Evolutionary conservation across 805 yeast genomes (phyloP).

Genomic region (Gaillardinia entomophila): DNA sequence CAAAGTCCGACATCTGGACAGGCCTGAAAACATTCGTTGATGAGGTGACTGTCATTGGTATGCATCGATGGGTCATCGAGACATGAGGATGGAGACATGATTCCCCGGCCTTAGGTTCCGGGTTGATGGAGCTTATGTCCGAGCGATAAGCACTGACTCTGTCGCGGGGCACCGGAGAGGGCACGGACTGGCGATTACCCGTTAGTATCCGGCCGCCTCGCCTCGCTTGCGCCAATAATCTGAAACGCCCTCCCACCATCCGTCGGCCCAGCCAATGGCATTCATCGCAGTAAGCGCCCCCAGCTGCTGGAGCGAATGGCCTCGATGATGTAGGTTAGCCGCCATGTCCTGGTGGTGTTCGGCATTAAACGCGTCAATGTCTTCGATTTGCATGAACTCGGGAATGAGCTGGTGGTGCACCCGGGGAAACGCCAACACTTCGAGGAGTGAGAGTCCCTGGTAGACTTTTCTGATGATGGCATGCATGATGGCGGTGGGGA

Average conservation of each 20-base stretch:
- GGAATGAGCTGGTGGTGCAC: slow-evolving; percentile 89
- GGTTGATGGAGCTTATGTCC: no score
- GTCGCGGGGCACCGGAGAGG: no score
- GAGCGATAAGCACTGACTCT: no score
- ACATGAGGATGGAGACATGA: no score
- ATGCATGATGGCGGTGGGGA: slow-evolving; percentile 76
- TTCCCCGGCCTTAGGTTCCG: no score
- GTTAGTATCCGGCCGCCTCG: slow-evolving; percentile 58
- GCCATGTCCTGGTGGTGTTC: slow-evolving; percentile 7
- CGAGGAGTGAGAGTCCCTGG: slow-evolving; percentile 52
- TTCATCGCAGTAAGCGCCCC: slow-evolving; percentile 40
- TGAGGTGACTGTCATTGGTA: no score
- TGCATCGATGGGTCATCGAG: no score
- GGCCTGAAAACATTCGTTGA: no score
- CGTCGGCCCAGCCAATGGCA: slow-evolving; percentile 41
- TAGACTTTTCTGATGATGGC: slow-evolving; percentile 65
- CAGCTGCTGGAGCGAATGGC: slow-evolving; percentile 26
- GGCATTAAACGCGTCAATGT: slow-evolving; percentile 44
- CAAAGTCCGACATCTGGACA: no score
- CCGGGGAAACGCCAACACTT: slow-evolving; percentile 74
- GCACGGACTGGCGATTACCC: no score
- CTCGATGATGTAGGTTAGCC: slow-evolving; percentile 1
- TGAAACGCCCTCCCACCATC: slow-evolving; percentile 64
- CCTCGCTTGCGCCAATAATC: slow-evolving; percentile 91
- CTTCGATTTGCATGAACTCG: slow-evolving; percentile 57